Percentiles rank a stretch among this genome's conserved stretches.
Conservation (phyloP, 179 eudicot species). For the Monotropa hypopitys region DNA sequence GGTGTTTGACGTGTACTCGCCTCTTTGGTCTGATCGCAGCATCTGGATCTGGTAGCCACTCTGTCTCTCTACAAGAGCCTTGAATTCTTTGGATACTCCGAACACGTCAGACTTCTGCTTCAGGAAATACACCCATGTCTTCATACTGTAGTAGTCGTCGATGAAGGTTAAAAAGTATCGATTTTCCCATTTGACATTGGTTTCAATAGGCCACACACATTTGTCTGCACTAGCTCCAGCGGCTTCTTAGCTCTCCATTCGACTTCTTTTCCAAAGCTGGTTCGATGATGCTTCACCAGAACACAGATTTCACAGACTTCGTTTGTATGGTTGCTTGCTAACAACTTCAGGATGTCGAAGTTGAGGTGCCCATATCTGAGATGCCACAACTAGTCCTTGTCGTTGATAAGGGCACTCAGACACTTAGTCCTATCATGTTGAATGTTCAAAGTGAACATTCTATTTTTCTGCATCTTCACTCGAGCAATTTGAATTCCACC, state of each 20-base stretch:
- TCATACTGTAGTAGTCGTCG: conserved; percentile 3
- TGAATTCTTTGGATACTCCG: too few relatives aligned
- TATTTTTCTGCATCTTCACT: background rate
- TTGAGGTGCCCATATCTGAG: background rate
- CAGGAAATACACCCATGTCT: too few relatives aligned
- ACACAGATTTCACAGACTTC: background rate
- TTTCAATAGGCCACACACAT: background rate
- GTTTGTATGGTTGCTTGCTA: background rate
- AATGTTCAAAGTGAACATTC: background rate
- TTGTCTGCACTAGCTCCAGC: background rate
- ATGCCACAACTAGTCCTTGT: background rate
- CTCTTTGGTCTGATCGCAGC: too few relatives aligned
- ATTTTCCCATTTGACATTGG: background rate
- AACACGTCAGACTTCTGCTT: too few relatives aligned
- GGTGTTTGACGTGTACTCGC: too few relatives aligned
- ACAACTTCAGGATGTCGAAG: background rate
- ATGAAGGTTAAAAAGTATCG: background rate
- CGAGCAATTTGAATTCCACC: background rate
- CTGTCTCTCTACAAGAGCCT: too few relatives aligned
- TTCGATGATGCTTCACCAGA: background rate
- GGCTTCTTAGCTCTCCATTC: background rate
- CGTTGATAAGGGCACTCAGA: background rate
- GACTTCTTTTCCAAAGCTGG: background rate
- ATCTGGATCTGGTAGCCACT: too few relatives aligned
- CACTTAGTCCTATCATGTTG: background rate